Evolutionary conservation across 1,284 basidiomycete species (phyloP).

Genomic region (Boletus albobrunnescens): DNA sequence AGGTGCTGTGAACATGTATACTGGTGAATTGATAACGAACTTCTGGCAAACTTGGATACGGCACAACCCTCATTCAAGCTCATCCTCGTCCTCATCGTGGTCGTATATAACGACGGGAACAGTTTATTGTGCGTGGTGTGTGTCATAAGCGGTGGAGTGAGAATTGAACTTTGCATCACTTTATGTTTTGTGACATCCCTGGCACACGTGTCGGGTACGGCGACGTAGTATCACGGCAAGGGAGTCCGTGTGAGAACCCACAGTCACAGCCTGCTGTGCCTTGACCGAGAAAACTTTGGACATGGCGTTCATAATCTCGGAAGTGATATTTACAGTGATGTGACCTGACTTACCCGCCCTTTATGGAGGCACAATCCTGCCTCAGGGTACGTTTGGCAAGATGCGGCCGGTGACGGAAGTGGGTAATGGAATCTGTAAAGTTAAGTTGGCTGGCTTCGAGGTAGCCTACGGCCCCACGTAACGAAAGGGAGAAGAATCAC

Average conservation of each 20-base stretch:
- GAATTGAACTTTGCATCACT: conserved; percentile 2
- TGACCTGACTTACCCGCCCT: not conserved
- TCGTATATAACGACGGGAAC: too few relatives aligned
- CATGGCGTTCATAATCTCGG: conserved; percentile 1
- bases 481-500: too few relatives aligned
- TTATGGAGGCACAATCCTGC: not conserved
- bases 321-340: not conserved
- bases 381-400: not conserved
- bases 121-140: too few relatives aligned
- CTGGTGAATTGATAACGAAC: not conserved
- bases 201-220: conserved; percentile 10
- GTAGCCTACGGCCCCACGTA: too few relatives aligned
- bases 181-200: conserved; percentile 9
- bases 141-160: not conserved
- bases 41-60: too few relatives aligned
- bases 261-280: not conserved
- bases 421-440: not conserved
- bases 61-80: too few relatives aligned
- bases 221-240: too few relatives aligned
- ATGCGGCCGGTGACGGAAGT: not conserved
- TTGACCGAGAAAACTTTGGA: not conserved
- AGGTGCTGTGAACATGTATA: not conserved
- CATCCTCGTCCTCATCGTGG: too few relatives aligned
- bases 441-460: not conserved
- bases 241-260: not conserved